Base-by-base conservation (phyloP, 2,329 filamentous ascomycete species). In the Blumeriella jaapii region DNA sequence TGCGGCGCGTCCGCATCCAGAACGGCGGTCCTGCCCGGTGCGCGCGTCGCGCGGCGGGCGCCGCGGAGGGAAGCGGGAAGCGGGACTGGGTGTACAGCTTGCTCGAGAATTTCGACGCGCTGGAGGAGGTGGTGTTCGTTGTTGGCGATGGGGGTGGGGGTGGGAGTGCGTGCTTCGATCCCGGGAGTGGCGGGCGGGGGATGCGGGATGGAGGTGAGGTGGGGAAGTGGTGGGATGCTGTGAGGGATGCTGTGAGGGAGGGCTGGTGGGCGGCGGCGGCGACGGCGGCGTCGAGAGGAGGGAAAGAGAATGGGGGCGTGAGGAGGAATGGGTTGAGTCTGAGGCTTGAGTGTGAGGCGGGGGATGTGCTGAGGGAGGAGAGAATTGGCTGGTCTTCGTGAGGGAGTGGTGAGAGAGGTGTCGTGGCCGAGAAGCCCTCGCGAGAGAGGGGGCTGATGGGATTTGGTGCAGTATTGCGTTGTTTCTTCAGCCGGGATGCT, bases 181-280 rank as follows among this genome's bases (percentile, higher is more conserved):
- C 25, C 15, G 15, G 23, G 23, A 26, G 29, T 15, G 34, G 12
- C n/a, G 8, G 29, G 5, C 8, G 23, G 13, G 18, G 20, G n/a
- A n/a, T 11, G 8, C 24, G 30, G 30, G n/a, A n/a, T n/a, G 29
- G 29, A 18, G 34, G 12, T 9, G 8, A 27, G 5, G 11, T 31
- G 13, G 18, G 20, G n/a, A n/a, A 10, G 8, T 31, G 30, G 30
- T 31, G 30, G 30, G 19, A 16, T 11, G 23, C 19, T 16, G 30
- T 31, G 11, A 31, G 30, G 19, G 30, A 31, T 24, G 30, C 30
- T 8, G 30, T 31, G 10, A 31, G 30, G 20, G 30, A 31, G 19
- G 30, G 30, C n/a, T n/a, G n/a, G n/a, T n/a, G n/a, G n/a, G n/a
- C n/a, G n/a, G n/a, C n/a, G n/a, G n/a, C n/a, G n/a, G n/a, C n/a